A percentile compares a stretch with the other conserved stretches of the same genome.
Evolutionary conservation across 2,329 filamentous ascomycete genomes (phyloP).

Genomic region (Fusarium incarnatum): DNA sequence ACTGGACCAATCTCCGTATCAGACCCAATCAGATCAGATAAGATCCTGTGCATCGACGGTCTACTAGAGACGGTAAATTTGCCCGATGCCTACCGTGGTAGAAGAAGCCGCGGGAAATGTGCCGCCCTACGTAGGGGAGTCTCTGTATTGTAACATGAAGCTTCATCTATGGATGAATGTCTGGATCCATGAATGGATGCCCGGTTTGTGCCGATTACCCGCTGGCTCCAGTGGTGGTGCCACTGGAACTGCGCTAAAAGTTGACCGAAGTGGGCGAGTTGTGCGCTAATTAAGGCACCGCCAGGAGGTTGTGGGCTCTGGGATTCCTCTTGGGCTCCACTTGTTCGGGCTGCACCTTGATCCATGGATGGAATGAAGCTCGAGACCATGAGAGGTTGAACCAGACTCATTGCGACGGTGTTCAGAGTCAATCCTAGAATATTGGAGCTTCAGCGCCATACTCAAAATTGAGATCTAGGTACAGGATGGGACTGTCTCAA

Average conservation of each 20-base stretch:
- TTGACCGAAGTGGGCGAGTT: background rate
- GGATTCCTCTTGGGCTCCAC: background rate
- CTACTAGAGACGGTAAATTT: background rate
- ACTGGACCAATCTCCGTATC: constrained; percentile 20
- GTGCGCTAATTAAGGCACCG: constrained; percentile 8
- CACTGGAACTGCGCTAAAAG: constrained; percentile 7
- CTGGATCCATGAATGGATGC: background rate
- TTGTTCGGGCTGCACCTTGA: background rate
- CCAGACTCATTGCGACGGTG: background rate
- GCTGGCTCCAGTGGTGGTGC: constrained; percentile 12
- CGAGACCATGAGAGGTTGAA: background rate
- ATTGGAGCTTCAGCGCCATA: background rate
- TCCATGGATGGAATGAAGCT: background rate
- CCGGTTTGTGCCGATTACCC: constrained; percentile 34
- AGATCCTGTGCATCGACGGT: constrained; percentile 7
- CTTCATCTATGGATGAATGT: constrained; percentile 4
- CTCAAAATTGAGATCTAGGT: background rate
- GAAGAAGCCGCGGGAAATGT: background rate
- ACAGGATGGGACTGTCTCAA: background rate
- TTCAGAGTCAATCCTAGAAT: background rate
- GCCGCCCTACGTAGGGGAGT: constrained; percentile 19
- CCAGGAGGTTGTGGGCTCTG: constrained; percentile 7
- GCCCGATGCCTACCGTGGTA: constrained; percentile 17
- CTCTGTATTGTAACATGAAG: constrained; percentile 23
- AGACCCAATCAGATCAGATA: constrained; percentile 37